Percentiles rank a stretch among this genome's conserved stretches.
phyloP scores from a whole-genome alignment of 139 green algal species.

The Closterium sp. region DNA sequence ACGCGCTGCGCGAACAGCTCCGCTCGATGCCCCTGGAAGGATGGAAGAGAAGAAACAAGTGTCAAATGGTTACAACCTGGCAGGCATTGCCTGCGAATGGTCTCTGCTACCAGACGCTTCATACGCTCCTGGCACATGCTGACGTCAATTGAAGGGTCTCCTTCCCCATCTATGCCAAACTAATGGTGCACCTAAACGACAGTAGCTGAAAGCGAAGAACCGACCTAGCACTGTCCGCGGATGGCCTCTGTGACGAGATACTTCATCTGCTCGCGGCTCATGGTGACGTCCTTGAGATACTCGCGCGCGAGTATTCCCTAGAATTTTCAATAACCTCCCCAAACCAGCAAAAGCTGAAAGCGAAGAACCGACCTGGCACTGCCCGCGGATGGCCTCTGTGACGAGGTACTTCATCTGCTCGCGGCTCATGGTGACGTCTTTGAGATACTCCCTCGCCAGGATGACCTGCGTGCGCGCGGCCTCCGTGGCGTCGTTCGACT shows the following conservation, averaged over 20 bases:
- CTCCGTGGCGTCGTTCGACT: conserved; percentile 84
- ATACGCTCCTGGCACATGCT: not conserved
- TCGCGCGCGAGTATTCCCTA: conserved; percentile 76
- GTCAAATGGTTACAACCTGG: too few species aligned
- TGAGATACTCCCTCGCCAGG: conserved; percentile 94
- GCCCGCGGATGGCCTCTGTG: conserved; percentile 81
- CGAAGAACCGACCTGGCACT: conserved; percentile 60
- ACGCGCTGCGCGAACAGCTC: conserved; percentile 92
- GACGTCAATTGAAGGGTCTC: too few species aligned
- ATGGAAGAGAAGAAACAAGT: too few species aligned
- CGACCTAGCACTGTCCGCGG: conserved; percentile 72
- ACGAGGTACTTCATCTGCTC: conserved; percentile 95
- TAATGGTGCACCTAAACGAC: too few species aligned
- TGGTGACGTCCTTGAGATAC: conserved; percentile 90
- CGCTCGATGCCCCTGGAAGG: conserved; percentile 79
- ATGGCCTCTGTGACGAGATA: conserved; percentile 92
- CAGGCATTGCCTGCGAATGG: too few species aligned
- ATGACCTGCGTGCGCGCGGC: conserved; percentile 77
- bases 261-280: conserved; percentile 80
- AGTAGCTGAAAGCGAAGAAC: too few species aligned
- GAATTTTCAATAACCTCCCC: not conserved
- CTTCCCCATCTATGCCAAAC: too few species aligned
- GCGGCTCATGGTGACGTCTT: conserved; percentile 82
- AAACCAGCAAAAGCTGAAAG: not conserved
- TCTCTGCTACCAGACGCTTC: not conserved